Conservation (phyloP, 495 filamentous ascomycete species). For the Penicillium maclennaniae region DNA sequence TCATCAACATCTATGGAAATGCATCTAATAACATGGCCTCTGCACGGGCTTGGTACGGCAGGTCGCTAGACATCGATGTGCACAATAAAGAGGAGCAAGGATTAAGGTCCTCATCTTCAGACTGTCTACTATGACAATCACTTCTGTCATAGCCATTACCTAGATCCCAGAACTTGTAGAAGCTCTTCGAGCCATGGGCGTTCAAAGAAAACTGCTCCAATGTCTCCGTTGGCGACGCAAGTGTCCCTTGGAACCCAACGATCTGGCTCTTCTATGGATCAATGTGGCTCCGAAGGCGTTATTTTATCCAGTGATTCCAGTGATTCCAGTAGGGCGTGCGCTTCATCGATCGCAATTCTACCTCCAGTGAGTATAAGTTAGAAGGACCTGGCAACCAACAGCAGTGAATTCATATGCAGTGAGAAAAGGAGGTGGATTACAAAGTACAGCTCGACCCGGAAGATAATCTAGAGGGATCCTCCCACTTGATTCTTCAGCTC, state of each 20-base stretch:
- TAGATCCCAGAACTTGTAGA: constrained; percentile 62
- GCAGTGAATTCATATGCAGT: neutral
- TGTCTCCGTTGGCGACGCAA: constrained; percentile 57
- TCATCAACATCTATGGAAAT: constrained; percentile 94
- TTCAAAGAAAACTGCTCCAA: constrained; percentile 55
- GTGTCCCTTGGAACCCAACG: constrained; percentile 70
- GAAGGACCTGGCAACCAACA: no score
- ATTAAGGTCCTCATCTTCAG: constrained; percentile 97
- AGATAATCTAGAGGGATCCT: neutral
- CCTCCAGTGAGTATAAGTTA: neutral
- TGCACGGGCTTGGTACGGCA: constrained; percentile 86
- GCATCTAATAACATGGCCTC: constrained; percentile 97
- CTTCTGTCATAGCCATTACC: constrained; percentile 87
- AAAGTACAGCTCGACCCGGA: neutral
- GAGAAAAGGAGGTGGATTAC: neutral
- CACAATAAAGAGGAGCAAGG: constrained; percentile 95
- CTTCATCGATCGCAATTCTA: constrained; percentile 5
- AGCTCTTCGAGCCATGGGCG: constrained; percentile 63
- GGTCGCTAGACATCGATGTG: no score
- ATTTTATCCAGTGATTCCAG: constrained; percentile 1
- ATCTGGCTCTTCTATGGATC: constrained; percentile 58
- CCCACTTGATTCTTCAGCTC: no score
- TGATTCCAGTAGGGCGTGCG: neutral
- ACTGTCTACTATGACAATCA: constrained; percentile 89
- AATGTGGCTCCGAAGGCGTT: constrained; percentile 12